Evolutionary conservation across 176 grass and related monocot species (phyloP), one percentile per base, ranked within the genome.

Genomic region (Melocanna baccifera): DNA sequence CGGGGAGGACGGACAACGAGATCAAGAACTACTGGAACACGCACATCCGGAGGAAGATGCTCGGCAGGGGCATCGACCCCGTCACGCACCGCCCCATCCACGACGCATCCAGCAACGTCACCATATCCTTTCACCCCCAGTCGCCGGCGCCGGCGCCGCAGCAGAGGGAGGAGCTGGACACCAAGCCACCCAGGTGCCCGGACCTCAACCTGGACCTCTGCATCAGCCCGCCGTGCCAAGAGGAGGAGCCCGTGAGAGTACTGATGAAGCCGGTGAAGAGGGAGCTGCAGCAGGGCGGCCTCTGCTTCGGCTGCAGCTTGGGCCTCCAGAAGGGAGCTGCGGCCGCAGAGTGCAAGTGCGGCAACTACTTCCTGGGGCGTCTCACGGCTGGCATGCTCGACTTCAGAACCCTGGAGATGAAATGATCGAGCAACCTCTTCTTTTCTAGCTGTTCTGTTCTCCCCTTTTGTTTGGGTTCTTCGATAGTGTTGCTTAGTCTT

Each of bases 21-120:
- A 97, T 97, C 87, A 97, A 97, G 86, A 97, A 97, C 90, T 93
- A 97, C 89, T 97, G 95, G 95, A 97, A 97, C 92, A 97, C 95
- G 69, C 96, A 98, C 81, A 69, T 98, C 68, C 88, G 93, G 9
- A 68, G 91, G 58, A 98, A 95, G 79, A 83, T 98, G 6, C 32
- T 98, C 5, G 81, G 73, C 34, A 11, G 63, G 12, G 95, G 96
- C 4, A 71, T 98, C 62, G 96, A 98, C 75, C 96, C 96, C 30
- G 82, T 93, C 43, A 98, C 93, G 2, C 96, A 98, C 78, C 87
- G 93, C 2, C 87, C 92, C 37, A 62, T 93, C 84, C 71, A 63
- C 71, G 80, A 67, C 40, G 58, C 63, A 25, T 12, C 5, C 69
- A 2, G 0, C 30, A 28, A 13, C 30, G 47, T 75, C 74, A 74